Conservation (phyloP, 176 grass and related monocot species). For the Alopecurus myosuroides region DNA sequence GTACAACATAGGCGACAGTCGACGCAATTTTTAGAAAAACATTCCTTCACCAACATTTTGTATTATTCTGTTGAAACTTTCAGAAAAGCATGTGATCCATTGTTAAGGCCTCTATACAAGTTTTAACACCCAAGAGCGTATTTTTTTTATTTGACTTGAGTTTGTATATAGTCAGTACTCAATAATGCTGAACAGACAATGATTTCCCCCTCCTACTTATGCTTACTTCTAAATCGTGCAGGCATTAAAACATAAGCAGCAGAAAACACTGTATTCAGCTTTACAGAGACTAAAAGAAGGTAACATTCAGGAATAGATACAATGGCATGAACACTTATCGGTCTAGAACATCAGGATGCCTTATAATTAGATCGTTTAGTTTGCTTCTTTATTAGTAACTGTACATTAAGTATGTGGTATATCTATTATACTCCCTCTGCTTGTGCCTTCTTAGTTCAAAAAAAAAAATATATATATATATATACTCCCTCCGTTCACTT, state of each 20-base stretch:
- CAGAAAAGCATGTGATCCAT: neutral
- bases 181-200: neutral
- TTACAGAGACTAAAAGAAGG: conserved; percentile 77
- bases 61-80: neutral
- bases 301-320: conserved; percentile 12
- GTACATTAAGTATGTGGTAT: neutral
- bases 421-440: too few relatives aligned
- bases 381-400: neutral
- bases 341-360: neutral
- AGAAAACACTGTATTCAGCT: conserved; percentile 57
- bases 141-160: neutral
- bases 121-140: neutral
- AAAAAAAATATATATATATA: too few relatives aligned
- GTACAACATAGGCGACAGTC: neutral
- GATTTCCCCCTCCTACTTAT: conserved; percentile 1
- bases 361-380: neutral
- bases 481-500: too few relatives aligned
- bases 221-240: conserved; percentile 26
- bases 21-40: neutral
- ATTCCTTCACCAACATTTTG: neutral
- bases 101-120: neutral
- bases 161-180: neutral
- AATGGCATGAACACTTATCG: neutral
- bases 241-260: conserved; percentile 38
- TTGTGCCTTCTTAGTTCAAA: too few relatives aligned